Percentiles rank a stretch among this genome's conserved stretches.
These are phyloP conservation scores for Nakataea oryzae DNA, from an alignment of 2,329 filamentous ascomycete genomes.

Conservation along the genomic window DNA sequence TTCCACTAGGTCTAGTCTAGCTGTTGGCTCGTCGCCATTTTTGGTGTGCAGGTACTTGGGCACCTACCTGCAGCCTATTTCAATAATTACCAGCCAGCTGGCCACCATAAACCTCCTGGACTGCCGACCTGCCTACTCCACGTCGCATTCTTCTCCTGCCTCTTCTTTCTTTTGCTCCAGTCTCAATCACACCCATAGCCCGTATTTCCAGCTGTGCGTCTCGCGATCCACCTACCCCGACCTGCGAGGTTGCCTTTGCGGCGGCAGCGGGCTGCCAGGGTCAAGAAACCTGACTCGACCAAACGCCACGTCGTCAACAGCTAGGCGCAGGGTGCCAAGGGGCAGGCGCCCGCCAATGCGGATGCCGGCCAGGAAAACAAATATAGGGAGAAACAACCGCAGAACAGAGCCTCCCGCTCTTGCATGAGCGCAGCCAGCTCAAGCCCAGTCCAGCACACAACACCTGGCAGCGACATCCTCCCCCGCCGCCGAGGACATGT, in stretches of 20 bases:
- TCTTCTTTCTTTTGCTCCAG: neutral
- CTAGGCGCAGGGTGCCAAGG: too few species aligned
- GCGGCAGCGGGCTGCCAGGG: neutral
- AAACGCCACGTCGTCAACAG: neutral
- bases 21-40: neutral
- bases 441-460: neutral
- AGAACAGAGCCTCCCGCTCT: neutral
- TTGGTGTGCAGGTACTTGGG: too few species aligned
- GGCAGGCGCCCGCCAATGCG: too few species aligned
- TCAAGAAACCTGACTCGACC: neutral
- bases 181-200: neutral
- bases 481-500: slow-evolving; percentile 37
- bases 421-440: neutral
- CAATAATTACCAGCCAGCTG: too few species aligned
- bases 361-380: neutral
- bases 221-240: neutral
- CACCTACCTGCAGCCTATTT: too few species aligned
- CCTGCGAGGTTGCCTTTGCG: neutral
- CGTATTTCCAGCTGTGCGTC: neutral
- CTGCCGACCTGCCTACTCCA: neutral
- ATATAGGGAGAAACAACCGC: neutral
- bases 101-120: too few species aligned
- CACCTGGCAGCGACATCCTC: neutral
- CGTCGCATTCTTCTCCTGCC: too few species aligned
- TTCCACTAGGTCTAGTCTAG: neutral